Conservation (phyloP, 2,329 filamentous ascomycete genomes). For the Bipolaris victoriae region DNA sequence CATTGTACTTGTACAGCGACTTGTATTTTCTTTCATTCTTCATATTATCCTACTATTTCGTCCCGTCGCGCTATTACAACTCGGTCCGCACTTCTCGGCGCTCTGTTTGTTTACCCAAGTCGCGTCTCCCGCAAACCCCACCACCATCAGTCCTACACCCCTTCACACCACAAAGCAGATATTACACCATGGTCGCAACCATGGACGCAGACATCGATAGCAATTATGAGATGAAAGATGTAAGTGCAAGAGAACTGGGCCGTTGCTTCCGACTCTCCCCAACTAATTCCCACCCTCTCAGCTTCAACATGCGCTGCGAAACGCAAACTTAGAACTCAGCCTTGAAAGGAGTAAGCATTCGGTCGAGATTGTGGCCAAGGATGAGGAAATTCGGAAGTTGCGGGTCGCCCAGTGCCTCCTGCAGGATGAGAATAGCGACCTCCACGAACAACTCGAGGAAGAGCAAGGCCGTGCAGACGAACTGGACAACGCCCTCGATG, state of each 20-base stretch:
- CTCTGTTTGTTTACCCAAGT: constrained; percentile 43
- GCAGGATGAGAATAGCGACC: constrained; percentile 72
- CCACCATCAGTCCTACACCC: constrained; percentile 20
- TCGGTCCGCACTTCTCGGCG: constrained; percentile 2
- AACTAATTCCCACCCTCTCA: constrained; percentile 29
- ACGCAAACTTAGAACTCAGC: constrained; percentile 67
- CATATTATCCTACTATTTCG: neutral
- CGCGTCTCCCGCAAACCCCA: constrained; percentile 36
- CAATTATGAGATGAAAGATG: constrained; percentile 45
- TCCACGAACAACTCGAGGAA: constrained; percentile 67
- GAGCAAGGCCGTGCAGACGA: constrained; percentile 66
- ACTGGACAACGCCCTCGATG: constrained; percentile 58
- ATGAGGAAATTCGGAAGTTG: constrained; percentile 75
- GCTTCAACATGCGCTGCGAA: constrained; percentile 59
- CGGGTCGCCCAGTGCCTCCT: constrained; percentile 69
- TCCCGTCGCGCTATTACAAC: neutral
- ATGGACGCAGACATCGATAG: constrained; percentile 37
- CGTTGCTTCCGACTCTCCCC: constrained; percentile 5
- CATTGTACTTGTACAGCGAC: neutral
- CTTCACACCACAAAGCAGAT: constrained; percentile 29
- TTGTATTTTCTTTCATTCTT: neutral
- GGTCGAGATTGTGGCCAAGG: constrained; percentile 71
- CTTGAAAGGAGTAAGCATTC: constrained; percentile 70
- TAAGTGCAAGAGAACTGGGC: constrained; percentile 27
- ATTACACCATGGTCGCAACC: constrained; percentile 32